Evolutionary conservation across 768 basidiomycete species (phyloP), one percentile per base, ranked within the genome.

Genomic region (Agrocybe chaxingu): DNA sequence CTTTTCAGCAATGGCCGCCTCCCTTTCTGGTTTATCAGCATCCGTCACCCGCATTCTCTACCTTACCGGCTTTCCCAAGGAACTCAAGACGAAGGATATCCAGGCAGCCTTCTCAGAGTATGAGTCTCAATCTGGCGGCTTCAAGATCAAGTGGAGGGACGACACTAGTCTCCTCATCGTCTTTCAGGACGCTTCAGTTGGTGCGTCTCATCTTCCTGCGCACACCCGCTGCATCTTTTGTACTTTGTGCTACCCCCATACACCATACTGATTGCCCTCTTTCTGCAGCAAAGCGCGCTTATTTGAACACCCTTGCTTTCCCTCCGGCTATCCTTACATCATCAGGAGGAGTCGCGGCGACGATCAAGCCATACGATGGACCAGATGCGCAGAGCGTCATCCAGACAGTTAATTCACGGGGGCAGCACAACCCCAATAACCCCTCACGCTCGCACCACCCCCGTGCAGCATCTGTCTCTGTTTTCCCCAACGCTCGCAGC

Each of bases 101-200:
- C 94, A 98, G 65, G 65, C 77, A 38, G 89, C 92, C 40, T 97
- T 98, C 68, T 75, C 85, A 44, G 92, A 94, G 40, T 98, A 88
- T 80, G 93, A 97, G 61, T 78, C 72, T 52, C 74, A 85, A 46
- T 82, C 76, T 50, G 97, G 96, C 29, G 97, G 97, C 18, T 97
- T 96, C 76, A 93, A 95, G 79, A 95, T 99, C 66, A 99, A 99
- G 68, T 99, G 97, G 97, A 81, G 84, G 60, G 95, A 99, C 69
- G 97, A 99, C 70, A 93, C 92, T 34, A 95, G 90, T 64, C 88
- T 96, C 36, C 73, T 95, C 60, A 88, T 97, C 58, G 97, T 99
- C 48, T 99, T 99, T 66, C 80, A 82, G 56, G 97, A 98, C 70
- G 84, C 97, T 49, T 75, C 79, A 42, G 78, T 88, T 39, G 96